phyloP scores from a whole-genome alignment of 192 early-diverging fungal species.

The Coemansia erecta region DNA sequence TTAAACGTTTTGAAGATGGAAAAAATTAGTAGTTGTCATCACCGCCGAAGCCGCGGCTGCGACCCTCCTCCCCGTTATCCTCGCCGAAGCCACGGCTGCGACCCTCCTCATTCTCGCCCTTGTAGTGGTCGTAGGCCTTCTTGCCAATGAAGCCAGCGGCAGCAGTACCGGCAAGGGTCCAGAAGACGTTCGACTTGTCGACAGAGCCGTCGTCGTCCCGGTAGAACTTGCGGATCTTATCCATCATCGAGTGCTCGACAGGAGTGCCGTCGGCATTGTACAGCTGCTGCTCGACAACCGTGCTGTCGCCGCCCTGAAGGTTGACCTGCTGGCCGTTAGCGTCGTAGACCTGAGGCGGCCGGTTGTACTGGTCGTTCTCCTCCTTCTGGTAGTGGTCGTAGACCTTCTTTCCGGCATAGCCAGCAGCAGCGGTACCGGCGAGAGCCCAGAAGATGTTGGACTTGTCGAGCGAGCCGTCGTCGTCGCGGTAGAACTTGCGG shows the following conservation, averaged over 20 bases:
- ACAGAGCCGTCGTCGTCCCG: not conserved
- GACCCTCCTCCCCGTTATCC: too few species aligned
- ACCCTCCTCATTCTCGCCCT: not conserved
- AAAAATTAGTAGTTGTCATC: too few species aligned
- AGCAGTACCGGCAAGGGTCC: not conserved
- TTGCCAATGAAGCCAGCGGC: constrained; percentile 13
- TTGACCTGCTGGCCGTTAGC: constrained; percentile 6
- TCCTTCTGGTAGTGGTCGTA: constrained; percentile 18
- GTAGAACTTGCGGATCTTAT: constrained; percentile 4
- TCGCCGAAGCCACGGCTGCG: too few species aligned
- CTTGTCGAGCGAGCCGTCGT: not conserved
- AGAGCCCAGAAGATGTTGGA: not conserved
- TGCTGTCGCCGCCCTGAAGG: not conserved
- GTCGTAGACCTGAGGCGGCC: not conserved
- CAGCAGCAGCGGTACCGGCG: not conserved
- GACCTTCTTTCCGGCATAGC: constrained; percentile 17
- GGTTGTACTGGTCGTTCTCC: not conserved
- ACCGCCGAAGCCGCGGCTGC: too few species aligned
- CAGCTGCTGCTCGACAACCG: not conserved
- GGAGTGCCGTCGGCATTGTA: constrained; percentile 6
- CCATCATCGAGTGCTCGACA: not conserved
- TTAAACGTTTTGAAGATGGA: too few species aligned
- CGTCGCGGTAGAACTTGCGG: constrained; percentile 1
- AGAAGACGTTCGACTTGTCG: constrained; percentile 1
- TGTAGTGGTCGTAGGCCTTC: constrained; percentile 23